These are phyloP conservation scores for Euphorbia peplus DNA, from an alignment of 345 rosid species.

Conservation along the genomic window DNA sequence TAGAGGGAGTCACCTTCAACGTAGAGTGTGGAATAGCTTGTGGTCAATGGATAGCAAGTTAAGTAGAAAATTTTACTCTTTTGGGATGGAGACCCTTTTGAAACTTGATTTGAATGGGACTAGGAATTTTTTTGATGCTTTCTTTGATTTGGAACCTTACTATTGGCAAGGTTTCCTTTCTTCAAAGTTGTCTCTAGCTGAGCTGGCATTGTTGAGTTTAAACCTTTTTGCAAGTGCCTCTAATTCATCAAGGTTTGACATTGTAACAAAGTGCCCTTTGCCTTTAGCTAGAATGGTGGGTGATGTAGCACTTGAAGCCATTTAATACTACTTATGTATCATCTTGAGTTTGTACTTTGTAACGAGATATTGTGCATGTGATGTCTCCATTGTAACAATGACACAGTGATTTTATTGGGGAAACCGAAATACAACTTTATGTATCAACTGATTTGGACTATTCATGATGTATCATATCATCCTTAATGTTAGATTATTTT, in stretches of 20 bases:
- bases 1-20: conserved; percentile 48
- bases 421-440: no score
- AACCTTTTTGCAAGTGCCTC: conserved; percentile 51
- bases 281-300: conserved; percentile 58
- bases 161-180: conserved; percentile 70
- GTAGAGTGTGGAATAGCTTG: conserved; percentile 52
- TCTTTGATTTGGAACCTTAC: conserved; percentile 54
- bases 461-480: no score
- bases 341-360: neutral
- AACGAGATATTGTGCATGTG: neutral
- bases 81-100: conserved; percentile 68
- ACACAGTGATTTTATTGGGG: no score
- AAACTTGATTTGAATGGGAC: conserved; percentile 53
- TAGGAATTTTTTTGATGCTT: conserved; percentile 56
- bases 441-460: no score
- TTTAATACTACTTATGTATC: conserved; percentile 15
- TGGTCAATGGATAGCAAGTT: conserved; percentile 52
- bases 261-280: conserved; percentile 55
- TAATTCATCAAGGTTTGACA: conserved; percentile 41
- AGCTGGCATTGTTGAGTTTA: conserved; percentile 40
- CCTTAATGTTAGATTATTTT: no score
- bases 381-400: neutral
- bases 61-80: conserved; percentile 45
- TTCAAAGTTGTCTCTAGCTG: conserved; percentile 45
- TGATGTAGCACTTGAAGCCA: conserved; percentile 49